Evolutionary conservation across 1,139 yeast species (phyloP).

Genomic region (Scheffersomyces lignicola): DNA sequence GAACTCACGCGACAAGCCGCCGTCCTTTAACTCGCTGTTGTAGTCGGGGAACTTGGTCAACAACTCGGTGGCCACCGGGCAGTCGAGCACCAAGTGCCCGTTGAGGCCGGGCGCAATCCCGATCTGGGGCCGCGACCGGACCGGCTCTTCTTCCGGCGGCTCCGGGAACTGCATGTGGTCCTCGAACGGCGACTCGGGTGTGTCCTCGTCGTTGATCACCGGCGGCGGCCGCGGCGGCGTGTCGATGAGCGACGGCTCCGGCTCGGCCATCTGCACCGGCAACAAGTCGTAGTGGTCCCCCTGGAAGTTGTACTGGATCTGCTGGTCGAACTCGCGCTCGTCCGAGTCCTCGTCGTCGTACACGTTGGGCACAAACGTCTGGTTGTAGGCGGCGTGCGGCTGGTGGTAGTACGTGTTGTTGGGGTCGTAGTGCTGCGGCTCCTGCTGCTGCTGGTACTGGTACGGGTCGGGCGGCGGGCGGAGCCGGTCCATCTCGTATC

Average conservation of each 20-base stretch:
- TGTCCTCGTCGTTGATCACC: slow-evolving; percentile 13
- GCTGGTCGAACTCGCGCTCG: slow-evolving; percentile 41
- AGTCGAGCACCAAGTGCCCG: slow-evolving; percentile 51
- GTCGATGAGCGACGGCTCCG: slow-evolving; percentile 4
- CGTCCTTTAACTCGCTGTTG: slow-evolving; percentile 31
- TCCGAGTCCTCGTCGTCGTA: slow-evolving; percentile 47
- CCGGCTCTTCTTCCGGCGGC: slow-evolving; percentile 34
- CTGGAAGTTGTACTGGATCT: slow-evolving; percentile 40
- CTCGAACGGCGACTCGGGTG: slow-evolving; percentile 32
- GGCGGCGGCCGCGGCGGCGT: slow-evolving; percentile 4
- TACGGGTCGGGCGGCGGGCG: slow-evolving; percentile 15
- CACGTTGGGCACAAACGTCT: slow-evolving; percentile 49
- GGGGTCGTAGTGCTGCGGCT: slow-evolving; percentile 6
- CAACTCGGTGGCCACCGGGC: slow-evolving; percentile 51
- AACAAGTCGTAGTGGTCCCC: slow-evolving; percentile 47
- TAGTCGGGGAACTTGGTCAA: slow-evolving; percentile 47
- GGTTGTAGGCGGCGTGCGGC: slow-evolving; percentile 18
- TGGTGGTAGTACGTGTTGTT: slow-evolving; percentile 15
- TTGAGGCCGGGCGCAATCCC: slow-evolving; percentile 43
- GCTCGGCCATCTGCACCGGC: slow-evolving; percentile 15
- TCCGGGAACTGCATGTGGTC: slow-evolving; percentile 21
- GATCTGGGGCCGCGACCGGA: slow-evolving; percentile 37
- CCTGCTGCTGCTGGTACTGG: slow-evolving; percentile 12
- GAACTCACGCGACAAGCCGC: slow-evolving; percentile 47
- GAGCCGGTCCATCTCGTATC: slow-evolving; percentile 30